Base-by-base conservation (phyloP, 306 rosid species). In the Quercus rubra region DNA sequence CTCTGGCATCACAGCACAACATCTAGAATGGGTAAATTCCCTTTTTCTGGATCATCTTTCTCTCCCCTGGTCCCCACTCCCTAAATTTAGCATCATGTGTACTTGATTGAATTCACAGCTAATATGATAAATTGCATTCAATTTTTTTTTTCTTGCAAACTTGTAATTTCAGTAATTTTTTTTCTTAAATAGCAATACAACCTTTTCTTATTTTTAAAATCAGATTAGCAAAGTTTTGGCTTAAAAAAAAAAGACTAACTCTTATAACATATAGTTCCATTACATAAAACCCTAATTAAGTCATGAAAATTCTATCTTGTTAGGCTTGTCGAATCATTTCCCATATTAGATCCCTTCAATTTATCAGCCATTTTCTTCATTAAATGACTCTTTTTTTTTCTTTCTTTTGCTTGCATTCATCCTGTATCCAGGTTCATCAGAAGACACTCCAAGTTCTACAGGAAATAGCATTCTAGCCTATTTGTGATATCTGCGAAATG, bases 1-100 rank as follows among this genome's bases (percentile, higher is more conserved):
- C 72, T 90, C 95, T 43, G 99, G 97, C 62, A 88, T 94, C 85
- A 92, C 97, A 3, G 99, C 97, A 31, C 99, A 94, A 79, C 97
- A 92, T 90, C 85, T 94, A 73, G 97, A 94, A 83, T 91, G 99
- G 99, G 97, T 91, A 87, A 75, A 64, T 54, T 76, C 35, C 69
- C 59, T 79, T 80, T 70, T 52, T 72, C 72, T 46, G 33, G 25
- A 17, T 75, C 13, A 72, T 75, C 76, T 66, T 17, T 25, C 69
- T 61, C 73, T 49, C 33, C 25, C 69, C 27, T 15, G 10, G 12
- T 9, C 52, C 49, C 72, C 66, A 59, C 31, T 19, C 28, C 17
- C 27, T 33, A 33, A n/a, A 35, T 68, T 49, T 67, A 9, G 17
- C 8, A 19, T 68, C 6, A 17, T 7, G 8, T 6, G 33, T 31